These are phyloP conservation scores for Ceratocystis alfenasii DNA, from an alignment of 2,329 filamentous ascomycete genomes.

Conservation along the genomic window DNA sequence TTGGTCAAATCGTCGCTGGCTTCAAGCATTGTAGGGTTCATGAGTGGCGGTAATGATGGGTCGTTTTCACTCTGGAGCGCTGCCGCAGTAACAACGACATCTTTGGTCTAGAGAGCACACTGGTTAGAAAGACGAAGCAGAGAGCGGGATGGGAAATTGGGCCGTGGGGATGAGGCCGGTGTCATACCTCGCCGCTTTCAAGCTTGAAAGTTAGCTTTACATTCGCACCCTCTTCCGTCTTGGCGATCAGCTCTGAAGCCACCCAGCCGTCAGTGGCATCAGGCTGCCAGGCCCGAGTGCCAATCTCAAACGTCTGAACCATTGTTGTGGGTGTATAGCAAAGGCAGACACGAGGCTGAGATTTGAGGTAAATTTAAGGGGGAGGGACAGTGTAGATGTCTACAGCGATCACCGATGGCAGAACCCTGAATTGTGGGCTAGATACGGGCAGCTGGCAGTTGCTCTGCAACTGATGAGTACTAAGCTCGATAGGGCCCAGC, in stretches of 20 bases:
- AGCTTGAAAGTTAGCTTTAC: slow-evolving; percentile 78
- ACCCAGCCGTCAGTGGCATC: slow-evolving; percentile 95
- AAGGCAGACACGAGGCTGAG: too few relatives aligned
- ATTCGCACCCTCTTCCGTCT: slow-evolving; percentile 72
- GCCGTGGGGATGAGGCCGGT: background rate
- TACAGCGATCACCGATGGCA: background rate
- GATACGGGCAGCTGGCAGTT: background rate
- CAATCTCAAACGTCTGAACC: slow-evolving; percentile 92
- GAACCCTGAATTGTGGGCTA: background rate
- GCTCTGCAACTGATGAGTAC: slow-evolving; percentile 2
- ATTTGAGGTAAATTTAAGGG: background rate
- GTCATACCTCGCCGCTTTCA: slow-evolving; percentile 79
- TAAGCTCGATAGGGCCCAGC: slow-evolving; percentile 7
- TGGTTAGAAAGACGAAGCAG: background rate
- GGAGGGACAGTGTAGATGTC: too few relatives aligned
- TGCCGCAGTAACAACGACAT: slow-evolving; percentile 61
- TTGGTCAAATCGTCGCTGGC: slow-evolving; percentile 97
- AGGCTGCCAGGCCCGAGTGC: slow-evolving; percentile 96
- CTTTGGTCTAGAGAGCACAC: slow-evolving; percentile 50
- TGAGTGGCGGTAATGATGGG: slow-evolving; percentile 72
- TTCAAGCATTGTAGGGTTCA: slow-evolving; percentile 97
- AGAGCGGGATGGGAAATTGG: background rate
- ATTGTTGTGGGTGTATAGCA: slow-evolving; percentile 35
- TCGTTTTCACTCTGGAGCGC: slow-evolving; percentile 68
- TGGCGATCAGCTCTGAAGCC: slow-evolving; percentile 84